Percentiles rank a stretch among this genome's conserved stretches.
Conservation (phyloP, 108 stramenopile genomes). For the Nannochloropsis oceanica region DNA sequence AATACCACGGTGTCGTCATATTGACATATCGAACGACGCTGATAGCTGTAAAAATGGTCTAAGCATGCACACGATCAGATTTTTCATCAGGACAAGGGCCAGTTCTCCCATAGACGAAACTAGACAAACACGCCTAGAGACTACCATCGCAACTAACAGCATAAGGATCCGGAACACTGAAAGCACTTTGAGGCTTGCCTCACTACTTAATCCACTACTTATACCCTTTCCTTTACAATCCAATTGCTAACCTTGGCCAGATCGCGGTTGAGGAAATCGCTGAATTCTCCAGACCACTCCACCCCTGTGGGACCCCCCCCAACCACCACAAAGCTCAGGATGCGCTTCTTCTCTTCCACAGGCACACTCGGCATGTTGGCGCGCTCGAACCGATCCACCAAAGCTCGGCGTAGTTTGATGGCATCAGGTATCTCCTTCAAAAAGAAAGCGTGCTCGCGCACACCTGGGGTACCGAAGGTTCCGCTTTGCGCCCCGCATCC, state of each 20-base stretch:
- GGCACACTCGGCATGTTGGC: conserved; percentile 58
- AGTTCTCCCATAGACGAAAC: too few relatives aligned
- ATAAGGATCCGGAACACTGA: too few relatives aligned
- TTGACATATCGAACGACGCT: too few relatives aligned
- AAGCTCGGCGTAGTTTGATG: conserved; percentile 54
- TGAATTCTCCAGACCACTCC: conserved; percentile 78
- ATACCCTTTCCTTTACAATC: too few relatives aligned
- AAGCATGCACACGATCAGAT: too few relatives aligned
- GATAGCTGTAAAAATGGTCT: too few relatives aligned
- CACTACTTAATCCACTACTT: too few relatives aligned
- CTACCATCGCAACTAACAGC: too few relatives aligned
- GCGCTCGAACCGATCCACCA: conserved; percentile 79
- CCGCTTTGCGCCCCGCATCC: conserved; percentile 33
- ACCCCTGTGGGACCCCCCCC: conserved; percentile 79
- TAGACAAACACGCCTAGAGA: too few relatives aligned
- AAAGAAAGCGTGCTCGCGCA: conserved; percentile 70
- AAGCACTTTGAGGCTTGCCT: too few relatives aligned
- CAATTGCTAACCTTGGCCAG: conserved; percentile 36
- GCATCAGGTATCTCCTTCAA: conserved; percentile 68
- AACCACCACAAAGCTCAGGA: conserved; percentile 67
- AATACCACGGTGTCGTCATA: too few relatives aligned
- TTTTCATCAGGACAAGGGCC: too few relatives aligned
- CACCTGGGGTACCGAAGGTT: conserved; percentile 84
- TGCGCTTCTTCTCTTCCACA: conserved; percentile 48
- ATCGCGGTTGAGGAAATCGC: conserved; percentile 67